Conservation (phyloP, 331 rosid species). For the Pyrus hybrid region DNA sequence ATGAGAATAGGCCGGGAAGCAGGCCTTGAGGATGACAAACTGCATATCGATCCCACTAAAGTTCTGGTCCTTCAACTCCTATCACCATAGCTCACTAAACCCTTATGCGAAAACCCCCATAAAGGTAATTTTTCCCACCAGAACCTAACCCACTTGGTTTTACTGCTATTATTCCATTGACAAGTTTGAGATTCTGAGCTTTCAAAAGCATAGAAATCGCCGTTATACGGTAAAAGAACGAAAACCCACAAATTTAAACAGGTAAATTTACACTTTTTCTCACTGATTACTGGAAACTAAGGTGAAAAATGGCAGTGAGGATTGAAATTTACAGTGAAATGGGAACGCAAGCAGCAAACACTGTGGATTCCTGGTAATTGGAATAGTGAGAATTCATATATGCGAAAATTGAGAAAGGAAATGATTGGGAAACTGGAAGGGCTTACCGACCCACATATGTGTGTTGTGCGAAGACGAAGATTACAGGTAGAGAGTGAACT, state of each 20-base stretch:
- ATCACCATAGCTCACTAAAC: slow-evolving; percentile 8
- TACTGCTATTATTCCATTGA: not conserved
- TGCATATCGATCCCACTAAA: slow-evolving; percentile 26
- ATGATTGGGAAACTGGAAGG: not conserved
- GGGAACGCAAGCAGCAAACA: not conserved
- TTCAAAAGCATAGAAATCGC: slow-evolving; percentile 61
- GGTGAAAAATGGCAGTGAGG: too few relatives aligned
- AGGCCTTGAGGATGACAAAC: slow-evolving; percentile 65
- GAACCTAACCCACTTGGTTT: slow-evolving; percentile 44
- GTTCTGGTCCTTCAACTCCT: slow-evolving; percentile 16
- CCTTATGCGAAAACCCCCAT: slow-evolving; percentile 30
- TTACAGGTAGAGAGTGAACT: not conserved
- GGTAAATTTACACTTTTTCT: not conserved
- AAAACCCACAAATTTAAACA: slow-evolving; percentile 11
- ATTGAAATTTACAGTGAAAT: not conserved
- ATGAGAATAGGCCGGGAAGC: slow-evolving; percentile 79
- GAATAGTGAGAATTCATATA: not conserved
- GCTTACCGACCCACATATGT: not conserved
- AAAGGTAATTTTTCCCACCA: slow-evolving; percentile 29
- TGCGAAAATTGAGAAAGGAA: not conserved
- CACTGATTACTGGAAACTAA: not conserved
- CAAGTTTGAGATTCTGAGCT: slow-evolving; percentile 47
- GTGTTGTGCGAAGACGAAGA: not conserved
- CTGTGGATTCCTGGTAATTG: not conserved
- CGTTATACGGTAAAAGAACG: slow-evolving; percentile 29